These are phyloP conservation scores for Arachis stenosperma DNA, from an alignment of 306 rosid genomes.

Conservation along the genomic window DNA sequence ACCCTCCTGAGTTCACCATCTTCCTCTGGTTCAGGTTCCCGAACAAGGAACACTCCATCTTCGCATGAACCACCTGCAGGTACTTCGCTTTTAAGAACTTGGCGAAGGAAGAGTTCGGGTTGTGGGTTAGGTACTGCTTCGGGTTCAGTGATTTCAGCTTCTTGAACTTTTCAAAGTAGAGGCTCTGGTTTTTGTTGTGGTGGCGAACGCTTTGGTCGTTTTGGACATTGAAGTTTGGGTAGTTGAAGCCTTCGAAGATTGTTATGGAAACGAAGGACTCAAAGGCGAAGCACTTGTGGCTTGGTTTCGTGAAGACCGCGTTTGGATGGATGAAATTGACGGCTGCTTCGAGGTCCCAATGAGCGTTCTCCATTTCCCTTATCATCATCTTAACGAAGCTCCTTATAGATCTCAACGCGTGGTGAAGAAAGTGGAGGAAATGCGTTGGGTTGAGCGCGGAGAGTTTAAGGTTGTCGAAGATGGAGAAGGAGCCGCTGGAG, in stretches of 20 bases:
- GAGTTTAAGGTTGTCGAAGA: constrained; percentile 54
- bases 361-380: constrained; percentile 80
- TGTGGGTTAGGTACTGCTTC: constrained; percentile 49
- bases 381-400: constrained; percentile 69
- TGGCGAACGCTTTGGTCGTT: constrained; percentile 27
- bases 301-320: constrained; percentile 52
- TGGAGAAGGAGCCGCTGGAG: constrained; percentile 65
- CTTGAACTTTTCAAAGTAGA: constrained; percentile 68
- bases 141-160: constrained; percentile 55
- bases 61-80: constrained; percentile 74
- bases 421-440: constrained; percentile 66
- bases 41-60: constrained; percentile 94
- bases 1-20: constrained; percentile 65
- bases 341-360: constrained; percentile 85
- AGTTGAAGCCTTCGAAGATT: constrained; percentile 77
- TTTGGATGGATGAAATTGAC: constrained; percentile 66
- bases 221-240: constrained; percentile 49
- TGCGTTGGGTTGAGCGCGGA: constrained; percentile 53
- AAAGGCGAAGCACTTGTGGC: constrained; percentile 63
- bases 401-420: constrained; percentile 51
- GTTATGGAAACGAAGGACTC: constrained; percentile 76
- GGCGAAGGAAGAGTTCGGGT: constrained; percentile 61
- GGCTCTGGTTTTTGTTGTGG: constrained; percentile 18
- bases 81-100: constrained; percentile 70
- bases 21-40: constrained; percentile 89